Percentiles rank a stretch among this genome's conserved stretches.
phyloP scores from a whole-genome alignment of 2,329 filamentous ascomycete genomes.

The Cryphonectria carpinicola region DNA sequence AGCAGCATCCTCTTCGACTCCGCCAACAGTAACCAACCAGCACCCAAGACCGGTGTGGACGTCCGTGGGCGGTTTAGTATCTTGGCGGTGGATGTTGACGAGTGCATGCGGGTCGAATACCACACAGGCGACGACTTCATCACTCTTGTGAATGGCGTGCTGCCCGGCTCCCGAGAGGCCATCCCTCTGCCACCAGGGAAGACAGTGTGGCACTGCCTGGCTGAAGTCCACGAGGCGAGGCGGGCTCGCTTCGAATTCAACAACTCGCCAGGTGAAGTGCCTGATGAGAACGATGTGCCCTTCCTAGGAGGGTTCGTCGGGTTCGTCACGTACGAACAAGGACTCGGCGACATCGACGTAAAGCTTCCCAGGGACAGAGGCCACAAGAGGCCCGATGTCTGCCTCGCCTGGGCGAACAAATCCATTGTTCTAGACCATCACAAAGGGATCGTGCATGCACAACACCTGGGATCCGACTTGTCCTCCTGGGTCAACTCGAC shows the following conservation, averaged over 20 bases:
- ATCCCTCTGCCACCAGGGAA: constrained; percentile 36
- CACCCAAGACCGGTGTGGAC: constrained; percentile 45
- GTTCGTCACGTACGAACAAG: constrained; percentile 83
- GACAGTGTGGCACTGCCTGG: constrained; percentile 56
- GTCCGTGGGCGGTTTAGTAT: constrained; percentile 72
- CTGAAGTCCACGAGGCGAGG: constrained; percentile 47
- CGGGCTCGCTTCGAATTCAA: constrained; percentile 28
- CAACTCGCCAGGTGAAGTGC: constrained; percentile 19
- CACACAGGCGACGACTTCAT: constrained; percentile 51
- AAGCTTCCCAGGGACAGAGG: constrained; percentile 37
- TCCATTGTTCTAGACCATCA: constrained; percentile 79
- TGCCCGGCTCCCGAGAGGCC: constrained; percentile 1
- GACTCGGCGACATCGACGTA: constrained; percentile 64
- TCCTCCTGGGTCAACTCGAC: constrained; percentile 50
- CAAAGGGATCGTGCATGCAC: constrained; percentile 64
- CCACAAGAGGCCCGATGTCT: constrained; percentile 67
- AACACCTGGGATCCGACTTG: constrained; percentile 57
- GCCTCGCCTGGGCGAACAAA: constrained; percentile 74
- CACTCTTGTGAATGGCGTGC: constrained; percentile 32
- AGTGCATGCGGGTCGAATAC: constrained; percentile 62
- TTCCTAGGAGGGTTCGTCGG: constrained; percentile 88
- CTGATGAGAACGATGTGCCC: constrained; percentile 43
- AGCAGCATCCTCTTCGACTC: constrained; percentile 63
- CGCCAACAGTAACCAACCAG: constrained; percentile 54
- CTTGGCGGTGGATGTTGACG: constrained; percentile 66